phyloP scores from a whole-genome alignment of 805 yeast species.

The Metschnikowia baotianmanensis region DNA sequence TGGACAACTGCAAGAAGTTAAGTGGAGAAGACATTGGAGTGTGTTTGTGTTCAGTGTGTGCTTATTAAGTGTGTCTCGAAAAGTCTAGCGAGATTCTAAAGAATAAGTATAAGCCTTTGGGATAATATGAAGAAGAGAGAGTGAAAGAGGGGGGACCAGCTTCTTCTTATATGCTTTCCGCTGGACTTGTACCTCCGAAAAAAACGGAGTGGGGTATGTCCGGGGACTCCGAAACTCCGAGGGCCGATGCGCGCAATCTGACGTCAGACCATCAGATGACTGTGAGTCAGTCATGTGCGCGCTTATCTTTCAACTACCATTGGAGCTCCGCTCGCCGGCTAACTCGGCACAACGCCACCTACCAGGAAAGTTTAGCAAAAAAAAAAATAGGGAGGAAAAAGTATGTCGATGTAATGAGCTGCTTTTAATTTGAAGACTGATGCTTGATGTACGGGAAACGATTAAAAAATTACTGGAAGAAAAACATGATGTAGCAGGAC shows the following conservation, averaged over 20 bases:
- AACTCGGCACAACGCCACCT: neutral
- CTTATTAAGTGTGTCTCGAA: neutral
- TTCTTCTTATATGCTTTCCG: slow-evolving; percentile 9
- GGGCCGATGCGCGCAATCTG: slow-evolving; percentile 12
- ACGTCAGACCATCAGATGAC: slow-evolving; percentile 15
- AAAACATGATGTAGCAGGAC: too few species aligned
- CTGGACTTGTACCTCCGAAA: slow-evolving; percentile 22
- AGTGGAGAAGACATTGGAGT: slow-evolving; percentile 13
- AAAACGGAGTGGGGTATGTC: slow-evolving; percentile 9
- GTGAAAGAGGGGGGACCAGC: neutral
- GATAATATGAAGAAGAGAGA: neutral
- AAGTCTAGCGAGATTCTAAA: neutral
- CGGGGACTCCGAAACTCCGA: slow-evolving; percentile 20
- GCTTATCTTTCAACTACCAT: slow-evolving; percentile 7
- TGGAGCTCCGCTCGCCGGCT: slow-evolving; percentile 4
- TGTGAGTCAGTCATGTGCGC: slow-evolving; percentile 7
- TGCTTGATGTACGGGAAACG: too few species aligned
- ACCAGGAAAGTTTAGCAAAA: neutral
- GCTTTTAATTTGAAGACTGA: too few species aligned
- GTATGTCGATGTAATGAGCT: too few species aligned
- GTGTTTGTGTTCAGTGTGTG: neutral
- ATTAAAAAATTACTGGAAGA: too few species aligned
- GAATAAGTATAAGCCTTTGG: neutral
- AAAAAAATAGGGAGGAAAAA: too few species aligned
- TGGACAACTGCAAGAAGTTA: slow-evolving; percentile 53